These are phyloP conservation scores for Tetrapyrgos nigripes DNA, from an alignment of 1,284 basidiomycete genomes.

Conservation along the genomic window DNA sequence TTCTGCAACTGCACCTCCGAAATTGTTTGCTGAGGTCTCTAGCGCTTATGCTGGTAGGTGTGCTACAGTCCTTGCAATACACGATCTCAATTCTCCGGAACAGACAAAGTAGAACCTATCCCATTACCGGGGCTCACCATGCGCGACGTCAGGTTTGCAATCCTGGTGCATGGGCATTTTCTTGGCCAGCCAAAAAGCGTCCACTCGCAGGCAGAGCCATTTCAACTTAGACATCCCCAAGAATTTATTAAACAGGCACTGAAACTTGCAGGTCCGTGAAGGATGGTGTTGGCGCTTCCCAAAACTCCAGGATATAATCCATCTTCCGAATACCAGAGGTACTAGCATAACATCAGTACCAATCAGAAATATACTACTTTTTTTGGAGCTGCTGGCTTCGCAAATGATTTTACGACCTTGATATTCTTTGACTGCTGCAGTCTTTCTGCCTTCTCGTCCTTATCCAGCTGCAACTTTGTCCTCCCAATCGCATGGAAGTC, in stretches of 20 bases:
- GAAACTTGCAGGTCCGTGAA: not conserved
- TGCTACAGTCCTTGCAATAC: not conserved
- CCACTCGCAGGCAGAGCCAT: not conserved
- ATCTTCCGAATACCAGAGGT: not conserved
- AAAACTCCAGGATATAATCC: too few species aligned
- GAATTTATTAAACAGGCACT: not conserved
- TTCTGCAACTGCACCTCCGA: conserved; percentile 2
- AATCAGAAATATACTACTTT: conserved; percentile 65
- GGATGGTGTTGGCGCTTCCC: not conserved
- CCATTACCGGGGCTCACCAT: conserved; percentile 3
- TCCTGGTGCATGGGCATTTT: not conserved
- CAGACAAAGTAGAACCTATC: conserved; percentile 3
- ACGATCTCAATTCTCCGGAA: not conserved
- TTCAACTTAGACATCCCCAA: not conserved
- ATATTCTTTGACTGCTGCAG: conserved; percentile 48
- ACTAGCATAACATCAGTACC: not conserved
- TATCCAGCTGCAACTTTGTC: conserved; percentile 63
- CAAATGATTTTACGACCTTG: conserved; percentile 51
- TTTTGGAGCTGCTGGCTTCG: conserved; percentile 43
- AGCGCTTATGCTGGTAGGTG: not conserved
- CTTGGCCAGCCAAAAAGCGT: not conserved
- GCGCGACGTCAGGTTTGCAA: conserved; percentile 5
- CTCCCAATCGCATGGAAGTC: conserved; percentile 88
- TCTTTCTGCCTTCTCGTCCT: conserved; percentile 60
- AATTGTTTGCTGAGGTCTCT: not conserved